A percentile compares a stretch with the other conserved stretches of the same genome.
Conservation (phyloP, 1,284 basidiomycete genomes). For the Chalciporus piperatoides region DNA sequence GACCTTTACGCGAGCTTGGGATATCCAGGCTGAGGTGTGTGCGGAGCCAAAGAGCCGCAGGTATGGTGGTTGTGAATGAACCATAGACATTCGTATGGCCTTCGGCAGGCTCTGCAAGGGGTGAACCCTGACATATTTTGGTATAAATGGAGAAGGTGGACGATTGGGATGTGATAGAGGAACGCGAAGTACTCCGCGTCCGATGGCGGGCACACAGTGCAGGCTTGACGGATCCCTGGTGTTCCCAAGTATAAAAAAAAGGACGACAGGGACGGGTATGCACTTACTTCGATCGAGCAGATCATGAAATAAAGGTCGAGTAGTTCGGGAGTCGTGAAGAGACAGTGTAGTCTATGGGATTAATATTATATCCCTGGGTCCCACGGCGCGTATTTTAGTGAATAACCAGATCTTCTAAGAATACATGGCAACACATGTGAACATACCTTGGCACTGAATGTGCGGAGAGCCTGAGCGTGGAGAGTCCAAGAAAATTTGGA, state of each 20-base stretch:
- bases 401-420: not conserved
- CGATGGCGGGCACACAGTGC: not conserved
- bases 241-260: not conserved
- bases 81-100: constrained; percentile 41
- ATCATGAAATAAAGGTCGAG: not conserved
- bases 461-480: not conserved
- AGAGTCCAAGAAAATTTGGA: not conserved
- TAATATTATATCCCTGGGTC: not conserved
- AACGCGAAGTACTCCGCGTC: constrained; percentile 23
- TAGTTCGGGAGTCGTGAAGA: not conserved
- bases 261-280: no score
- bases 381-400: not conserved
- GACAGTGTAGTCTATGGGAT: not conserved
- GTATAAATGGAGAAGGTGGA: constrained; percentile 33
- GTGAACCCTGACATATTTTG: constrained; percentile 28
- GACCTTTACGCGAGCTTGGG: constrained; percentile 8
- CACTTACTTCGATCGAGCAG: constrained; percentile 2
- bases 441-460: not conserved
- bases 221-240: not conserved
- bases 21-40: constrained; percentile 22
- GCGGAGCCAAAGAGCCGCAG: constrained; percentile 28
- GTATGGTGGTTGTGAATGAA: constrained; percentile 44
- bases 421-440: not conserved
- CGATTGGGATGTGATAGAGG: constrained; percentile 29
- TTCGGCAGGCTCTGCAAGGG: constrained; percentile 27